Percentiles rank a stretch among this genome's conserved stretches.
phyloP scores from a whole-genome alignment of 2,329 filamentous ascomycete species.

The Amesomyces nigricolor region DNA sequence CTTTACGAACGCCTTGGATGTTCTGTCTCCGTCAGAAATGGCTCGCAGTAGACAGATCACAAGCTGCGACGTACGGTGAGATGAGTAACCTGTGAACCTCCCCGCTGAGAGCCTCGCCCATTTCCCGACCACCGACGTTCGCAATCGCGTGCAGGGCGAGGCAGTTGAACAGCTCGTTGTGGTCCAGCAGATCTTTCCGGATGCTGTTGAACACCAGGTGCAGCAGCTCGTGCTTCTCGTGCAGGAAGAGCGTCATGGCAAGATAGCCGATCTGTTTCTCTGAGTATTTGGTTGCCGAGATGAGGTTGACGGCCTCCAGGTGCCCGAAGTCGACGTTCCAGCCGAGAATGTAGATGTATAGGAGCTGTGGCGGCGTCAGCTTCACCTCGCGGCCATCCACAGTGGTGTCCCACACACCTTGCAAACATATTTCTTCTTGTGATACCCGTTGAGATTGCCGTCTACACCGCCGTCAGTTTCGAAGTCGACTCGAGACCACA shows the following conservation, averaged over 20 bases:
- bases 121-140: slow-evolving; percentile 92
- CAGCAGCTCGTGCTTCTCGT: slow-evolving; percentile 93
- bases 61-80: slow-evolving; percentile 64
- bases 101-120: slow-evolving; percentile 86
- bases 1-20: slow-evolving; percentile 95
- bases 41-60: not conserved
- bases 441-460: slow-evolving; percentile 87
- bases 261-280: slow-evolving; percentile 99
- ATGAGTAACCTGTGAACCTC: slow-evolving; percentile 94
- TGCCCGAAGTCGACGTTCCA: slow-evolving; percentile 99
- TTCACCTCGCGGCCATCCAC: slow-evolving; percentile 2
- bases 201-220: slow-evolving; percentile 98
- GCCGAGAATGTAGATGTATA: slow-evolving; percentile 98
- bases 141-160: slow-evolving; percentile 94
- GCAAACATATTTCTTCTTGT: slow-evolving; percentile 99
- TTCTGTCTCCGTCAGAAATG: slow-evolving; percentile 32
- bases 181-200: slow-evolving; percentile 86
- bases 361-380: slow-evolving; percentile 50
- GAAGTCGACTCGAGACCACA: slow-evolving; percentile 3
- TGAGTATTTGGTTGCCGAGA: slow-evolving; percentile 94
- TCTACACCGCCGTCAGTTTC: slow-evolving; percentile 45
- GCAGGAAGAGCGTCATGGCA: slow-evolving; percentile 92
- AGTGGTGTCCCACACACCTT: slow-evolving; percentile 52
- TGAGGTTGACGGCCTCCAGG: slow-evolving; percentile 94
- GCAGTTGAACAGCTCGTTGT: slow-evolving; percentile 97